These are phyloP conservation scores for Reutealis trisperma DNA, from an alignment of 345 rosid species.

Conservation along the genomic window DNA sequence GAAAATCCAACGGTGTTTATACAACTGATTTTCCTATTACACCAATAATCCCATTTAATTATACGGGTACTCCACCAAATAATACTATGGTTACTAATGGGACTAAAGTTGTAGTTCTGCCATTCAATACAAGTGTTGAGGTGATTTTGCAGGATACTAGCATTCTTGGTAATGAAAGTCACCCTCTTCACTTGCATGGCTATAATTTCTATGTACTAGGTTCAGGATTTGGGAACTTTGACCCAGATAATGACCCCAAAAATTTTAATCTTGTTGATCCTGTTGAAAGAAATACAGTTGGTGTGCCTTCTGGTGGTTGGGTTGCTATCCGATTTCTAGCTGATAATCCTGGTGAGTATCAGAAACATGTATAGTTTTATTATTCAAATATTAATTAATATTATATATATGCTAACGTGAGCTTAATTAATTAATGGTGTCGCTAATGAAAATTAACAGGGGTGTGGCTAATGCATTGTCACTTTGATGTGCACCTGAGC, in stretches of 20 bases:
- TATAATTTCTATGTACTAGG: background rate
- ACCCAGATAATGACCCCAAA: background rate
- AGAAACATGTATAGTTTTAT: no score
- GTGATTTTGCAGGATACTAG: conserved; percentile 18
- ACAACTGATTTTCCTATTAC: background rate
- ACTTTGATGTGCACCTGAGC: conserved; percentile 20
- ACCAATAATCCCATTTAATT: conserved; percentile 5
- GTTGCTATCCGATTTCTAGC: conserved; percentile 7
- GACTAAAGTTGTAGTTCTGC: conserved; percentile 10
- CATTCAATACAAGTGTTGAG: conserved; percentile 17
- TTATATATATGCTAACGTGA: no score
- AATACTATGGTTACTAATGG: conserved; percentile 16
- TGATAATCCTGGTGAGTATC: conserved; percentile 15
- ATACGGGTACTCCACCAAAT: conserved; percentile 15
- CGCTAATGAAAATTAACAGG: background rate
- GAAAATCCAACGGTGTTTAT: conserved; percentile 5
- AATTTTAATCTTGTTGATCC: conserved; percentile 12
- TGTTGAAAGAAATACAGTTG: conserved; percentile 17
- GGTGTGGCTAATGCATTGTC: conserved; percentile 20
- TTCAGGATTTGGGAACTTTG: conserved; percentile 17
- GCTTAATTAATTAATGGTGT: no score
- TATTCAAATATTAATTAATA: no score
- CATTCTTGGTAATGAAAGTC: conserved; percentile 21
- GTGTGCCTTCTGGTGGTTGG: conserved; percentile 22
- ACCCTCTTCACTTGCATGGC: conserved; percentile 14